These are phyloP conservation scores for Talaromyces wortmannii DNA, from an alignment of 495 filamentous ascomycete genomes.

Conservation along the genomic window DNA sequence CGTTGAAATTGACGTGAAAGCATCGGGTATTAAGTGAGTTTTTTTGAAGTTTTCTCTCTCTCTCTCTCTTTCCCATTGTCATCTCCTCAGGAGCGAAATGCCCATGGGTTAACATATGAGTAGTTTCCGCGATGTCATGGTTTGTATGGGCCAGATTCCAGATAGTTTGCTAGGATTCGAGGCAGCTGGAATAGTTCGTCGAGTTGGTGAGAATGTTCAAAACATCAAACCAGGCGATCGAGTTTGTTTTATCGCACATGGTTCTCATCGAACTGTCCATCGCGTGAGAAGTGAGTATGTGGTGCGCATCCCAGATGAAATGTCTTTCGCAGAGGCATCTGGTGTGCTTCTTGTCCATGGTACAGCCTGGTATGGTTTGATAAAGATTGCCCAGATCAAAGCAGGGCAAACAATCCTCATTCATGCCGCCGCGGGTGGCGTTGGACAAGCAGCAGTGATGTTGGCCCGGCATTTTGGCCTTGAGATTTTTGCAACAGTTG, in stretches of 20 bases:
- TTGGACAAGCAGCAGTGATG: constrained; percentile 41
- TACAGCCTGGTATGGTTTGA: constrained; percentile 23
- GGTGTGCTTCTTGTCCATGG: constrained; percentile 17
- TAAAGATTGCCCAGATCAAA: constrained; percentile 19
- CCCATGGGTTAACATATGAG: constrained; percentile 14
- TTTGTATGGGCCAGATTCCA: constrained; percentile 27
- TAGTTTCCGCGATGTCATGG: constrained; percentile 32
- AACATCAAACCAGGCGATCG: constrained; percentile 45
- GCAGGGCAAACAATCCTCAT: constrained; percentile 37
- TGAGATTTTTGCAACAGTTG: constrained; percentile 37
- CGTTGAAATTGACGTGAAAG: background rate
- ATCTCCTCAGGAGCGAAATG: too few species aligned
- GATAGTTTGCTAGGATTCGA: constrained; percentile 39
- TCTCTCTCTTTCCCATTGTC: too few species aligned
- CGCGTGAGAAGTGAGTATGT: constrained; percentile 15
- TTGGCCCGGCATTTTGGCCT: constrained; percentile 23
- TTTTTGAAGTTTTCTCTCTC: background rate
- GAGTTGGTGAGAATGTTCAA: constrained; percentile 38
- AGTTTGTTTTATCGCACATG: constrained; percentile 42
- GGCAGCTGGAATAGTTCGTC: constrained; percentile 46
- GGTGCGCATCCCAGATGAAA: constrained; percentile 10
- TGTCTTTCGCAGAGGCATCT: constrained; percentile 19
- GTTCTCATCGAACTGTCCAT: constrained; percentile 19
- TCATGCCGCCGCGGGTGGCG: constrained; percentile 48
- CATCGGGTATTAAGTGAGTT: background rate